Evolutionary conservation across 768 basidiomycete genomes (phyloP).

Genomic region (Tulasnella sp.): DNA sequence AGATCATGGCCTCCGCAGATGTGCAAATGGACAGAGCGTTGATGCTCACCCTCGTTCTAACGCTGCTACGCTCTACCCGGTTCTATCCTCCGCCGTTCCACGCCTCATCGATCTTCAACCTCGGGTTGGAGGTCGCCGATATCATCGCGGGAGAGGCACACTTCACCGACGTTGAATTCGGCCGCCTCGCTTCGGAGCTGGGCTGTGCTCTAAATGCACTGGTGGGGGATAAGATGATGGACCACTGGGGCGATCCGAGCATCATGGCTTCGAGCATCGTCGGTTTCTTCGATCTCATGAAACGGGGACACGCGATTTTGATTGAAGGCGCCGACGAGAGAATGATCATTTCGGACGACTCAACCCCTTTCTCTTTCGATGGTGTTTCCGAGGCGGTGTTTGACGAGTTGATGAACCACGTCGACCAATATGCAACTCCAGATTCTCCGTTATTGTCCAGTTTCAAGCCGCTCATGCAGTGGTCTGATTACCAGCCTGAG

Average conservation of each 20-base stretch:
- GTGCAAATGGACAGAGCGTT: neutral
- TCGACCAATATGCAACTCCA: neutral
- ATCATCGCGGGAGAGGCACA: neutral
- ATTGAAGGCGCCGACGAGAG: neutral
- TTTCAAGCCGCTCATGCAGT: slow-evolving; percentile 4
- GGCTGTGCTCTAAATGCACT: neutral
- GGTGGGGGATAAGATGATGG: neutral
- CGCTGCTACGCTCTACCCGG: neutral
- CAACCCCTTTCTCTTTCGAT: neutral
- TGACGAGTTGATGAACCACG: neutral
- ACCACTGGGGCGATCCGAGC: neutral
- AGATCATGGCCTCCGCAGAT: neutral
- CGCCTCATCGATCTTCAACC: neutral
- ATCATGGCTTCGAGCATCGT: neutral
- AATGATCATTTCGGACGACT: neutral
- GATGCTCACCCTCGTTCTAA: slow-evolving; percentile 1
- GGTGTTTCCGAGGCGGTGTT: slow-evolving; percentile 5
- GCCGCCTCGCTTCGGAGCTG: neutral
- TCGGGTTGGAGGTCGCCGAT: neutral
- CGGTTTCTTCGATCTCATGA: neutral
- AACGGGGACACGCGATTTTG: neutral
- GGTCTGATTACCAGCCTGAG: slow-evolving; percentile 8
- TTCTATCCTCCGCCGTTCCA: neutral
- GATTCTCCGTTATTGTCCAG: neutral
- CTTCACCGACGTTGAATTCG: slow-evolving; percentile 1